A percentile compares a stretch with the other conserved stretches of the same genome.
phyloP scores from a whole-genome alignment of 1,284 basidiomycete genomes.

The Marasmius fiardii region DNA sequence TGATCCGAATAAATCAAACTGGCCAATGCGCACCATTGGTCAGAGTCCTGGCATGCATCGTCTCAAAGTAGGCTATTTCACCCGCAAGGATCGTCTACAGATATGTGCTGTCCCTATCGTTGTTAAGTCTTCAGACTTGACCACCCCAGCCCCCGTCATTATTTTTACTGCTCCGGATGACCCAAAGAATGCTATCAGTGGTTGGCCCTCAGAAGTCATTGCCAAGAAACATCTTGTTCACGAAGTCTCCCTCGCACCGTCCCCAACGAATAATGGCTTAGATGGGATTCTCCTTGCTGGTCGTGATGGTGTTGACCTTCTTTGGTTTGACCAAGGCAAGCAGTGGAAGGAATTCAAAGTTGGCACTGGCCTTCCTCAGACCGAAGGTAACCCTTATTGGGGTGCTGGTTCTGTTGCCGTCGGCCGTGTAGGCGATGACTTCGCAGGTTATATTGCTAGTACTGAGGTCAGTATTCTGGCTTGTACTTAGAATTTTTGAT shows the following conservation, averaged over 20 bases:
- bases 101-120: slow-evolving; percentile 25
- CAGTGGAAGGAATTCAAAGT: slow-evolving; percentile 17
- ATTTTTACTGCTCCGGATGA: slow-evolving; percentile 23
- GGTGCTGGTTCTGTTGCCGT: slow-evolving; percentile 25
- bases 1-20: slow-evolving; percentile 11
- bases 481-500: slow-evolving; percentile 3
- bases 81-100: slow-evolving; percentile 18
- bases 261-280: slow-evolving; percentile 15
- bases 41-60: slow-evolving; percentile 23
- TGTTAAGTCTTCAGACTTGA: slow-evolving; percentile 18
- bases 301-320: slow-evolving; percentile 22
- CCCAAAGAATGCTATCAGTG: slow-evolving; percentile 6
- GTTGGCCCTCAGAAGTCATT: slow-evolving; percentile 16
- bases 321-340: slow-evolving; percentile 20
- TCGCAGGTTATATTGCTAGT: slow-evolving; percentile 25
- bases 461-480: slow-evolving; percentile 17
- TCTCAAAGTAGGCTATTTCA: slow-evolving; percentile 15
- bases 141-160: slow-evolving; percentile 23
- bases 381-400: slow-evolving; percentile 19
- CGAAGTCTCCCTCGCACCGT: slow-evolving; percentile 21
- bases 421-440: slow-evolving; percentile 21
- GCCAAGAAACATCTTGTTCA: slow-evolving; percentile 22
- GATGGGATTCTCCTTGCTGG: slow-evolving; percentile 26
- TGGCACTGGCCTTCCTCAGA: slow-evolving; percentile 20
- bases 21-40: slow-evolving; percentile 23